phyloP scores from a whole-genome alignment of 2,329 filamentous ascomycete genomes.

The Claviceps maximensis region DNA sequence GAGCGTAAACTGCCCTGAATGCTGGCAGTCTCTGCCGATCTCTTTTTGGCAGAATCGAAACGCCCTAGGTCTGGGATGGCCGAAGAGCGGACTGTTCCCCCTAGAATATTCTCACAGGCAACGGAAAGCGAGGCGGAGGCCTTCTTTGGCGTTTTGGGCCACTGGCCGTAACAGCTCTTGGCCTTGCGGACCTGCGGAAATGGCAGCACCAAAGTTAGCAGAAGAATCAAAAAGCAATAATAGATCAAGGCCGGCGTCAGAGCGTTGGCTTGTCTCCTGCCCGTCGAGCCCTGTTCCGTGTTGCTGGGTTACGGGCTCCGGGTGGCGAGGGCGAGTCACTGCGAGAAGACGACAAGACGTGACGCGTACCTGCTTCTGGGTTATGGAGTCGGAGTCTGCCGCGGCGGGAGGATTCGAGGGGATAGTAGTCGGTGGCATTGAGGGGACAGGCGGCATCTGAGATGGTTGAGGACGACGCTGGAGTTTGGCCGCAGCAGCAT shows the following conservation, averaged over 20 bases:
- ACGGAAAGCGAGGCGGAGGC: constrained; percentile 46
- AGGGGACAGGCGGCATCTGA: not conserved
- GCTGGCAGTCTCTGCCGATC: constrained; percentile 19
- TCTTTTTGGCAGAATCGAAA: constrained; percentile 30
- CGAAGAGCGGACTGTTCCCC: constrained; percentile 36
- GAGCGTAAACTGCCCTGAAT: constrained; percentile 15
- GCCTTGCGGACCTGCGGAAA: constrained; percentile 33
- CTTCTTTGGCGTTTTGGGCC: constrained; percentile 44
- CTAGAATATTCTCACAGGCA: constrained; percentile 46
- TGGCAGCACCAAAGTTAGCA: not conserved
- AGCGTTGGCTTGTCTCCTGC: not conserved
- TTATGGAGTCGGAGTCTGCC: not conserved
- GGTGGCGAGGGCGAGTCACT: not conserved
- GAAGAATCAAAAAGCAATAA: too few relatives aligned
- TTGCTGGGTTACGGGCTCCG: not conserved
- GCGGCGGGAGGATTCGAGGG: not conserved
- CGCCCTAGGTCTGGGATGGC: constrained; percentile 35
- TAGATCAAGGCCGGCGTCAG: not conserved
- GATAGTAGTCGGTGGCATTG: constrained; percentile 2
- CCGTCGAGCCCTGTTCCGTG: not conserved
- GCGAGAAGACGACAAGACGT: not conserved
- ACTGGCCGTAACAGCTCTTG: constrained; percentile 51
- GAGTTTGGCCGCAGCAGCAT: not conserved
- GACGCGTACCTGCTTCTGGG: constrained; percentile 8
- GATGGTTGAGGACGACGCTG: not conserved